phyloP scores from a whole-genome alignment of 2,329 filamentous ascomycete genomes.

The Exophiala xenobiotica region DNA sequence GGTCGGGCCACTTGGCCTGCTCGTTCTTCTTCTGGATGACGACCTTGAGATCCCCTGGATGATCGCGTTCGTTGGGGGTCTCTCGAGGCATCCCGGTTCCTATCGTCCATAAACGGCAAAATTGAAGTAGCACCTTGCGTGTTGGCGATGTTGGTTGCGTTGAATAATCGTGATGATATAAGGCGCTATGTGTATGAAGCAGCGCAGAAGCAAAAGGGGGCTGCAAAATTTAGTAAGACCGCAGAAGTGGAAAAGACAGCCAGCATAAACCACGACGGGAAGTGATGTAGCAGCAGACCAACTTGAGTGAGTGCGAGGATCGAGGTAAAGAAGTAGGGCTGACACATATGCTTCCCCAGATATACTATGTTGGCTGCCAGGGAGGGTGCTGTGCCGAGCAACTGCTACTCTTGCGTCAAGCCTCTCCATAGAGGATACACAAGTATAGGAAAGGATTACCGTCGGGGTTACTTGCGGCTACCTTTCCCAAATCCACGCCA shows the following conservation, averaged over 20 bases:
- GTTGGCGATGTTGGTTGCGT: constrained; percentile 2
- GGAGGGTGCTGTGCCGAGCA: constrained; percentile 15
- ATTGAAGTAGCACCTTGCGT: constrained; percentile 4
- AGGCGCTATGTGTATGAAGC: constrained; percentile 13
- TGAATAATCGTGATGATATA: constrained; percentile 29
- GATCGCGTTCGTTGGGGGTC: constrained; percentile 9
- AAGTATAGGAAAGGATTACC: constrained; percentile 13
- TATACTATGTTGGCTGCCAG: constrained; percentile 16
- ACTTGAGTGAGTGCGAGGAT: constrained; percentile 7
- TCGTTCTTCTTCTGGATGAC: constrained; percentile 9
- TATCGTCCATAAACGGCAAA: constrained; percentile 21
- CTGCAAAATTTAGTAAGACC: constrained; percentile 25
- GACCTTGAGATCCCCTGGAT: constrained; percentile 9
- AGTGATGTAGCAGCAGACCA: constrained; percentile 3
- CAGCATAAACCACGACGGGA: constrained; percentile 14
- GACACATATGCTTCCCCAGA: constrained; percentile 21
- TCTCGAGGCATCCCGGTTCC: constrained; percentile 5
- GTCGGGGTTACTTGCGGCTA: constrained; percentile 11
- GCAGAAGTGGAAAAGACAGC: constrained; percentile 16
- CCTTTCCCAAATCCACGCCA: constrained; percentile 8
- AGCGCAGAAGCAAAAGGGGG: constrained; percentile 8
- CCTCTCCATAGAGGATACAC: constrained; percentile 9
- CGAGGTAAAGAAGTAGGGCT: constrained; percentile 16
- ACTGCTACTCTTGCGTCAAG: constrained; percentile 8
- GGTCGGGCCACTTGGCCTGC: constrained; percentile 5